Base-by-base conservation (phyloP, 129 eudicot genomes). In the Deinandra increscens region DNA sequence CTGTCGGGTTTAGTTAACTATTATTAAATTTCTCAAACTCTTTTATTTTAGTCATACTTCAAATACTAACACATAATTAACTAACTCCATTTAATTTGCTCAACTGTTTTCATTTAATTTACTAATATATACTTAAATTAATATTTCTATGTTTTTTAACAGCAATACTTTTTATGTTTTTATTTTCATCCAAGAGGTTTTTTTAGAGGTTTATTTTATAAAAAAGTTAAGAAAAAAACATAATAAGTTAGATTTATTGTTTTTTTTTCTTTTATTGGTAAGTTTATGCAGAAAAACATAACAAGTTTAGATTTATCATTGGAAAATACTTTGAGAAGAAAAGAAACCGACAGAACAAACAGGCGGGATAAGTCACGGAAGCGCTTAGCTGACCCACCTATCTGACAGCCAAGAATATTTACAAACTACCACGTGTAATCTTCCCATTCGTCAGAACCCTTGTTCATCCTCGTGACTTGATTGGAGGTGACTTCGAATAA, bases 401-500 rank as follows among this genome's bases (percentile, higher is more conserved):
- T 33, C 56, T 18, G 17, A 44, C 37, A 29, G 33, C 11, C 36
- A 37, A 49, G 26, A 55, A 9, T 2, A 10, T 0, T 19, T 64
- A 69, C 63, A 62, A 41, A 46, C 6, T 4, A 9, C 6, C 80
- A 78, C 85, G 80, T 69, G 80, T 74, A 77, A 43, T 1, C 0
- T 38, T 7, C 1, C 18, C 3, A 39, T 69, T 64, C 14, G 61
- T 26, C 3, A 8, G 19, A 9, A 33, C 0, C 12, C n/a, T 26
- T 11, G 4, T 19, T 9, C 33, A 18, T n/a, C 9, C 31, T 69
- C 67, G 55, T 69, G 75, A 76, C 34, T 33, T 80, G 51, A 69
- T 80, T 75, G 84, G 81, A 12, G 70, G 80, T 76, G 75, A 61
- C 41, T 38, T 37, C 4, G 33, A 15, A 23, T 3, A 71, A 33